These are phyloP conservation scores for Cyclocybe aegerita DNA, from an alignment of 768 basidiomycete species.

Conservation along the genomic window DNA sequence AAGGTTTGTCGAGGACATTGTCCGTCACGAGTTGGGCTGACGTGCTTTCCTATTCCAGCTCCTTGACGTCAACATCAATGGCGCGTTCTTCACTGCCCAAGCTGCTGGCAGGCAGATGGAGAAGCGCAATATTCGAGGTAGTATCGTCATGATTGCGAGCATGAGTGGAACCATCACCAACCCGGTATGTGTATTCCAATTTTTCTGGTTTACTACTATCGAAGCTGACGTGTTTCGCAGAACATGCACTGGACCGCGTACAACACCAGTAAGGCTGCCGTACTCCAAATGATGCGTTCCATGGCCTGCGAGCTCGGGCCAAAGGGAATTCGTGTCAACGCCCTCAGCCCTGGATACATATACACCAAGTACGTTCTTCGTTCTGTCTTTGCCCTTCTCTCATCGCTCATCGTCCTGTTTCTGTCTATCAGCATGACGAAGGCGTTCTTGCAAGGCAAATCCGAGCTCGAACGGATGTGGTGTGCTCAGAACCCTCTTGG, in stretches of 20 bases:
- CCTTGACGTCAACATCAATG: conserved; percentile 60
- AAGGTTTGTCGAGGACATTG: conserved; percentile 37
- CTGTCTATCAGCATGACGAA: conserved; percentile 23
- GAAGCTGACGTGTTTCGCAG: neutral
- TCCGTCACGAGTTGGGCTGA: neutral
- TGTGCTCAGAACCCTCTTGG: conserved; percentile 61
- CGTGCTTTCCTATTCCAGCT: no score
- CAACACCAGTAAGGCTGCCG: conserved; percentile 74
- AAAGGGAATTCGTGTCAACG: conserved; percentile 68
- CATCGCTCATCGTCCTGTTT: neutral
- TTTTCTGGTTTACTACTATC: neutral
- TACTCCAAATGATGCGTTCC: conserved; percentile 76
- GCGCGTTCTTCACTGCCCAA: conserved; percentile 59
- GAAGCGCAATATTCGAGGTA: conserved; percentile 44
- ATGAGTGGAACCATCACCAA: conserved; percentile 67
- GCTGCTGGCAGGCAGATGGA: conserved; percentile 61
- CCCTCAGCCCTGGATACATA: conserved; percentile 71
- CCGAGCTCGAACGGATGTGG: conserved; percentile 56
- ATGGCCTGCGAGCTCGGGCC: conserved; percentile 75
- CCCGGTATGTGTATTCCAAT: conserved; percentile 11
- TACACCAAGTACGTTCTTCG: conserved; percentile 50
- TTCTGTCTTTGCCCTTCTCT: neutral
- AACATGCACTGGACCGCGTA: conserved; percentile 68
- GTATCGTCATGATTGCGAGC: conserved; percentile 59
- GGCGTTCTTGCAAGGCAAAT: conserved; percentile 40